Conservation (phyloP, 306 rosid genomes). For the Carpinus fangiana region DNA sequence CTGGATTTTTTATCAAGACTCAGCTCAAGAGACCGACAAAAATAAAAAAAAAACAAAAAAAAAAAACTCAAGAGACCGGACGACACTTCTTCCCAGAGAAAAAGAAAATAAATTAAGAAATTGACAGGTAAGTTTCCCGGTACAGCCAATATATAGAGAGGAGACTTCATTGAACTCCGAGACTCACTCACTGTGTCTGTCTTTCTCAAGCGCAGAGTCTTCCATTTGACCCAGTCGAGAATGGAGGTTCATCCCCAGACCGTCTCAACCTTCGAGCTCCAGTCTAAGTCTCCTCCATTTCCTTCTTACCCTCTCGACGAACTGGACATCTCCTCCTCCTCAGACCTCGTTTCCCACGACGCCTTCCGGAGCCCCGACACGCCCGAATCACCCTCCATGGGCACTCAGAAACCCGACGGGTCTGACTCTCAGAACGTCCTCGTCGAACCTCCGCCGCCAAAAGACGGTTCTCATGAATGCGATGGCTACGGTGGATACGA, state of each 20-base stretch:
- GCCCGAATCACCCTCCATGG: conserved; percentile 5
- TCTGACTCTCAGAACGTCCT: neutral
- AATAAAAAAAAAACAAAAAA: no score
- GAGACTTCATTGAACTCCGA: neutral
- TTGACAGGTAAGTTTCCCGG: neutral
- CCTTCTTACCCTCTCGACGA: conserved; percentile 31
- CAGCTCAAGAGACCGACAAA: no score
- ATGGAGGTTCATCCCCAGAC: conserved; percentile 55
- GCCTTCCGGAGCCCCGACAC: conserved; percentile 19
- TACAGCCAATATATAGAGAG: neutral
- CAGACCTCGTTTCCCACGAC: conserved; percentile 4
- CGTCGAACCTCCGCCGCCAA: neutral
- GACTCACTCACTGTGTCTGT: neutral
- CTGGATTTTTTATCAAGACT: no score
- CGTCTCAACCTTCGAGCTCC: conserved; percentile 33
- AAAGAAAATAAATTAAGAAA: neutral
- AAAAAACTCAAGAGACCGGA: no score
- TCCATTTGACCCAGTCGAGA: neutral
- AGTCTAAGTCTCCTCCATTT: conserved; percentile 24
- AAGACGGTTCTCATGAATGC: neutral
- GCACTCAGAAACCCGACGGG: neutral
- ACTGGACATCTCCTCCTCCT: conserved; percentile 5
- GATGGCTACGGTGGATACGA: neutral
- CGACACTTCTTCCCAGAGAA: no score
- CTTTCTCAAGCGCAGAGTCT: neutral